These are phyloP conservation scores for Peribolospora baueri DNA, from an alignment of 768 basidiomycete genomes.

Conservation along the genomic window DNA sequence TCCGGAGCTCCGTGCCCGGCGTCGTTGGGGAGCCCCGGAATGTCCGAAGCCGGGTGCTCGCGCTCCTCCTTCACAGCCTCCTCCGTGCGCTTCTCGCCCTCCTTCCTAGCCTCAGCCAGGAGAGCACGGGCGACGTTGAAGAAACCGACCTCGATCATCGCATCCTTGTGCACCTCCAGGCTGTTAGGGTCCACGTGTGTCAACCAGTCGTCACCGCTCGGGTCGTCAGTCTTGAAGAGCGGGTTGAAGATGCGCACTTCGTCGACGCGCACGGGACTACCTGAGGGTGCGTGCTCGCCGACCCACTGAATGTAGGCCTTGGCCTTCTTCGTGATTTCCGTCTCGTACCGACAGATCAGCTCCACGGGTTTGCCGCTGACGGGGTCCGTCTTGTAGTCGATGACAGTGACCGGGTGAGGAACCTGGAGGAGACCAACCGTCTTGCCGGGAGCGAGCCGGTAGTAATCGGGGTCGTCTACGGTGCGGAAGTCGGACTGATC, in stretches of 20 bases:
- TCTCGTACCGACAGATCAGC: slow-evolving; percentile 51
- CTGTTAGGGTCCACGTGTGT: slow-evolving; percentile 62
- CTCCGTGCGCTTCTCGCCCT: slow-evolving; percentile 30
- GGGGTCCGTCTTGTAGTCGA: slow-evolving; percentile 58
- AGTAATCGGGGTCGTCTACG: slow-evolving; percentile 72
- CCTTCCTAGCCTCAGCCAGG: slow-evolving; percentile 38
- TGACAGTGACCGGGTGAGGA: slow-evolving; percentile 74
- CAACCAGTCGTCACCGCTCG: slow-evolving; percentile 45
- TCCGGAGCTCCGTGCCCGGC: slow-evolving; percentile 4
- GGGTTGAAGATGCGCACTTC: slow-evolving; percentile 82
- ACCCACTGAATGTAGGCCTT: slow-evolving; percentile 97
- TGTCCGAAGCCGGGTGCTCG: slow-evolving; percentile 15
- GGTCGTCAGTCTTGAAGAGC: slow-evolving; percentile 84
- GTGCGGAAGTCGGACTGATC: slow-evolving; percentile 80
- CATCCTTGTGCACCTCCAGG: slow-evolving; percentile 51
- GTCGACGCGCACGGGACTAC: slow-evolving; percentile 59
- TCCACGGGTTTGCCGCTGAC: slow-evolving; percentile 48
- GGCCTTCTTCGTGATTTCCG: slow-evolving; percentile 37
- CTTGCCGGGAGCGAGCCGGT: slow-evolving; percentile 90
- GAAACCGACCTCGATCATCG: slow-evolving; percentile 72
- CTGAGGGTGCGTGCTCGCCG: slow-evolving; percentile 49
- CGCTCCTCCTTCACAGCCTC: slow-evolving; percentile 32
- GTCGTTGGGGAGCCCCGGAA: slow-evolving; percentile 7
- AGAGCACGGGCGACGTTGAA: slow-evolving; percentile 52
- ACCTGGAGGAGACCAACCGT: slow-evolving; percentile 89